Conservation (phyloP, 768 basidiomycete species). For the Suillus cothurnatus region DNA sequence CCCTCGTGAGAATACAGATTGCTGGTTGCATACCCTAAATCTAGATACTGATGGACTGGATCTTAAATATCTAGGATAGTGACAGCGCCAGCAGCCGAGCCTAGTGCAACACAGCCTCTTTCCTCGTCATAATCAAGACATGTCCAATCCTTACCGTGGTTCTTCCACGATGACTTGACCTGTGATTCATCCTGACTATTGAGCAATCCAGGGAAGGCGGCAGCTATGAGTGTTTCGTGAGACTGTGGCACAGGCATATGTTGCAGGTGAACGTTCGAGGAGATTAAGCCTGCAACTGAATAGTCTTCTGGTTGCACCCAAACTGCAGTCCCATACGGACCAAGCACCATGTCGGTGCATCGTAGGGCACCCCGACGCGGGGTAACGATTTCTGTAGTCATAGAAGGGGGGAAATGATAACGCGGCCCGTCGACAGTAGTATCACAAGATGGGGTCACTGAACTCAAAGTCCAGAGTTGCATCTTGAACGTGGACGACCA, state of each 20-base stretch:
- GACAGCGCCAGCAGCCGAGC: conserved; percentile 50
- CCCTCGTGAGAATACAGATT: not conserved
- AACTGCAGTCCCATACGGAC: conserved; percentile 56
- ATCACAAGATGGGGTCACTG: conserved; percentile 22
- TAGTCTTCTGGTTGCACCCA: conserved; percentile 63
- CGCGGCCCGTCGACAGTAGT: conserved; percentile 19
- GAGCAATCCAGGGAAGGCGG: conserved; percentile 50
- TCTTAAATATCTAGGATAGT: conserved; percentile 41
- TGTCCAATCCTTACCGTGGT: conserved; percentile 48
- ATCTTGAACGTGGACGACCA: conserved; percentile 54
- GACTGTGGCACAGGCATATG: conserved; percentile 19
- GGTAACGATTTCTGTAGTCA: conserved; percentile 38
- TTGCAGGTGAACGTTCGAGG: conserved; percentile 18
- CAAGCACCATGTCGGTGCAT: conserved; percentile 56
- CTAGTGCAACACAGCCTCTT: conserved; percentile 53
- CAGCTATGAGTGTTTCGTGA: conserved; percentile 47
- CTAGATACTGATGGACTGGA: not conserved
- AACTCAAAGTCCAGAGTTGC: conserved; percentile 53
- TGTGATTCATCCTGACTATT: conserved; percentile 21
- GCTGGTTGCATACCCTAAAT: not conserved
- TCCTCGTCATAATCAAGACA: conserved; percentile 65
- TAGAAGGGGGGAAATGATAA: conserved; percentile 53
- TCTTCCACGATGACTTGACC: conserved; percentile 36
- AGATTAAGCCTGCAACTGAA: conserved; percentile 41
- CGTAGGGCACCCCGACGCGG: conserved; percentile 51